Percentiles rank a stretch among this genome's conserved stretches.
Conservation (phyloP, 225 moss, liverwort and hornwort genomes). For the Sphagnum contortum region DNA sequence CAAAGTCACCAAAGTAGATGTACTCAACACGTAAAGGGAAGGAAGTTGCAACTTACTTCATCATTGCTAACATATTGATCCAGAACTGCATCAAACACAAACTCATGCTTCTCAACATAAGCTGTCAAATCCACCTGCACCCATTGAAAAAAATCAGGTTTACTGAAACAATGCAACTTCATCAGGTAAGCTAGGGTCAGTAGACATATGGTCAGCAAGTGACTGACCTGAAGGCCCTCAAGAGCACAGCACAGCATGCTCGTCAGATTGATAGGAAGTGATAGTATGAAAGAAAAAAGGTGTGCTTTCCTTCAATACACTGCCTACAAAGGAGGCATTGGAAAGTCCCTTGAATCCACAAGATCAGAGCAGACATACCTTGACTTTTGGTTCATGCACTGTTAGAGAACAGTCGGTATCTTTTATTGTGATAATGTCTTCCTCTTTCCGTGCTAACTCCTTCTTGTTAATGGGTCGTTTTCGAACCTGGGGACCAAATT, state of each 20-base stretch:
- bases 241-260: not conserved
- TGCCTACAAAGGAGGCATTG: too few species aligned
- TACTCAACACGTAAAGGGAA: not conserved
- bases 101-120: slow-evolving; percentile 95
- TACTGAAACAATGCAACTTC: not conserved
- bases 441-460: slow-evolving; percentile 88
- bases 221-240: too few species aligned
- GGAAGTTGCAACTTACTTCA: slow-evolving; percentile 43
- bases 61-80: slow-evolving; percentile 98
- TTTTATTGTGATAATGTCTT: slow-evolving; percentile 82
- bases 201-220: too few species aligned
- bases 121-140: slow-evolving; percentile 96
- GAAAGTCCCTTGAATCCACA: too few species aligned
- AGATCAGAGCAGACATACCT: slow-evolving; percentile 27
- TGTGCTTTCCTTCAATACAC: too few species aligned
- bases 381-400: slow-evolving; percentile 97
- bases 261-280: not conserved
- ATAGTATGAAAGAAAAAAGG: too few species aligned
- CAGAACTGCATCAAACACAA: slow-evolving; percentile 95
- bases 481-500: slow-evolving; percentile 50
- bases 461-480: slow-evolving; percentile 96
- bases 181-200: not conserved
- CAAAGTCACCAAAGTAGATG: not conserved
- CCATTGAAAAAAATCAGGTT: slow-evolving; percentile 1
- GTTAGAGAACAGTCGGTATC: slow-evolving; percentile 66